These are phyloP conservation scores for Schizophyllum commune DNA, from an alignment of 1,284 basidiomycete genomes.

Conservation along the genomic window DNA sequence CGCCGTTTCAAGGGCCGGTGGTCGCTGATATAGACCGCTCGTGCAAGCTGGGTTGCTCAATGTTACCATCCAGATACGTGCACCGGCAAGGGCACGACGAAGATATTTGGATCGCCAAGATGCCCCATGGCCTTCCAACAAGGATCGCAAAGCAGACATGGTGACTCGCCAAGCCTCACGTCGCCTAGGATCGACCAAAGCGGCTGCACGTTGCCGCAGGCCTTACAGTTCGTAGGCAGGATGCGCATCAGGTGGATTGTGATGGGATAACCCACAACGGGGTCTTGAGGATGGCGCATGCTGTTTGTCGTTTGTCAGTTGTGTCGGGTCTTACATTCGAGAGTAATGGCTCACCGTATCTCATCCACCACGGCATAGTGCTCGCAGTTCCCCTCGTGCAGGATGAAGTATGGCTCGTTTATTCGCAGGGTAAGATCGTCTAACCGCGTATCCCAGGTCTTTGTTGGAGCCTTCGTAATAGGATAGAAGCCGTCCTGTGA, in stretches of 20 bases:
- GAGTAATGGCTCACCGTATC: conserved; percentile 46
- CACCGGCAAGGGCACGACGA: conserved; percentile 45
- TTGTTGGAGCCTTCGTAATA: conserved; percentile 34
- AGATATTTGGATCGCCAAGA: conserved; percentile 34
- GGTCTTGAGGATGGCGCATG: conserved; percentile 49
- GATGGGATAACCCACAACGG: conserved; percentile 51
- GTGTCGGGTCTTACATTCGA: not conserved
- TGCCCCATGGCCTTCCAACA: conserved; percentile 69
- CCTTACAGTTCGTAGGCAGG: conserved; percentile 55
- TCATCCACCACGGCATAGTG: conserved; percentile 69
- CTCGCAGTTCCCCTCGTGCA: conserved; percentile 76
- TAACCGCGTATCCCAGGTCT: conserved; percentile 42
- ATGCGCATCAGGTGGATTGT: conserved; percentile 55
- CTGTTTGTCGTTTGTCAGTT: conserved; percentile 26
- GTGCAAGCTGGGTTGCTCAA: conserved; percentile 14
- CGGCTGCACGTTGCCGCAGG: conserved; percentile 63
- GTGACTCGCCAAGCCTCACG: conserved; percentile 66
- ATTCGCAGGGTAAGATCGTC: conserved; percentile 49
- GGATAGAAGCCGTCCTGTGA: conserved; percentile 24
- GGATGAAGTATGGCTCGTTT: conserved; percentile 71
- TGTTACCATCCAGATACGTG: conserved; percentile 28
- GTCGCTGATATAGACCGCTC: too few species aligned
- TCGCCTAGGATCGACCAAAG: conserved; percentile 59
- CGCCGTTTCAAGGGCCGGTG: too few species aligned
- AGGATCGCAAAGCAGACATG: conserved; percentile 58